Percentiles rank a stretch among this genome's conserved stretches.
phyloP scores from a whole-genome alignment of 1,284 basidiomycete genomes.

The Coniferiporia weirii region DNA sequence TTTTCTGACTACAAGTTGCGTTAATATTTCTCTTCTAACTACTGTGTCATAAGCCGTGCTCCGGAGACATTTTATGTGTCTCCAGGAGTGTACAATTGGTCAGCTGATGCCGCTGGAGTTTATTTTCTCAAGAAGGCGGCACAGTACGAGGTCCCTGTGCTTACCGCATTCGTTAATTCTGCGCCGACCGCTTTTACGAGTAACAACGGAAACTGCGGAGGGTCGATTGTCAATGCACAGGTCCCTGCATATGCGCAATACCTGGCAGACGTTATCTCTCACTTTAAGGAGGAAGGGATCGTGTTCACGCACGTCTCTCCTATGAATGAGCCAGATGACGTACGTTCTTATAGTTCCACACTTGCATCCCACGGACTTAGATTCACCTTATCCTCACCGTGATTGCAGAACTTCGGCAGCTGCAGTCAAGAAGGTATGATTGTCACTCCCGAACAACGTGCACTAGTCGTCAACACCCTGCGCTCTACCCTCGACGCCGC shows the following conservation, averaged over 20 bases:
- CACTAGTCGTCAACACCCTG: constrained; percentile 24
- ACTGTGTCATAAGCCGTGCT: constrained; percentile 17
- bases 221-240: constrained; percentile 22
- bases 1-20: background rate
- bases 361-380: too few species aligned
- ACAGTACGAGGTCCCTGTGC: constrained; percentile 20
- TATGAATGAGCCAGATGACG: constrained; percentile 26
- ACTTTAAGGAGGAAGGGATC: constrained; percentile 25
- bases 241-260: constrained; percentile 26
- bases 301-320: constrained; percentile 27
- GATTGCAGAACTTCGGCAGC: constrained; percentile 14
- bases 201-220: constrained; percentile 25
- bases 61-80: constrained; percentile 25
- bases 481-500: constrained; percentile 22
- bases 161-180: constrained; percentile 28
- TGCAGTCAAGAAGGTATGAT: constrained; percentile 31
- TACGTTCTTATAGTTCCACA: background rate
- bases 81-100: constrained; percentile 25
- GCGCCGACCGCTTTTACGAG: constrained; percentile 27
- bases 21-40: background rate
- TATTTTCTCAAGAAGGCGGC: constrained; percentile 24
- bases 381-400: too few species aligned
- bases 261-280: constrained; percentile 25
- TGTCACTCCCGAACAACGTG: constrained; percentile 26
- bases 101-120: constrained; percentile 23